Base-by-base conservation (phyloP, 495 filamentous ascomycete species). In the Schizothecium vesticola region DNA sequence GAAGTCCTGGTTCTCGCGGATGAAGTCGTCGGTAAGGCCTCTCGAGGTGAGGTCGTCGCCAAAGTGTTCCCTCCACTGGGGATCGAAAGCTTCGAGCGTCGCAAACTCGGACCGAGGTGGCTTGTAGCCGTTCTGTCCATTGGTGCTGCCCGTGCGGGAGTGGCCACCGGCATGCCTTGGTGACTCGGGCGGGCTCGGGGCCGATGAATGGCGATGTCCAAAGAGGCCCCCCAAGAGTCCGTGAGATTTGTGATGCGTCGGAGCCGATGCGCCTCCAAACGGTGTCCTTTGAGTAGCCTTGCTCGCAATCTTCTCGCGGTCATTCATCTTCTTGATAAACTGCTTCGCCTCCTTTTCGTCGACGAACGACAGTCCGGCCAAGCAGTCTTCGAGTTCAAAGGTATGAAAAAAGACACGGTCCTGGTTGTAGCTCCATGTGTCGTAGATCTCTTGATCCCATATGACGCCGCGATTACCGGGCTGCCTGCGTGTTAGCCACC, bases 391-490 rank as follows among this genome's bases (percentile, higher is more conserved):
- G 59, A 96, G 86, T 79, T 98, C 95, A 75, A 99, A 98, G 5
- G 92, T 92, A 77, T 98, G 94, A 80, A 99, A 98, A 78, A 97
- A 99, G 33, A 90, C 92, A 61, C 95, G 90, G 76, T 99, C 96
- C 73, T 95, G 92, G 76, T 97, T 95, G 80, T 98, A 99, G 51
- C 84, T 85, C 82, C 97, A 98, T 59, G 88, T 90, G 64, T 99
- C 93, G 77, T 94, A 98, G 71, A 98, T 90, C 78, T 99, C 95
- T 80, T 97, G 93, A 75, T 99, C 95, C 95, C 95, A 99, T 72
- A 99, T 90, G 26, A 99, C 96, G 61, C 96, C 95, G 72, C 90
- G 87, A 77, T 87, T 88, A 59, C 90, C 83, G 36, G 91, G 86
- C 92, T 96, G 72, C 59, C 22, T 16, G 59, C 16, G 59, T 59